Evolutionary conservation across 306 rosid genomes (phyloP), one percentile per base, ranked within the genome.

Genomic region (Quercus ilex): DNA sequence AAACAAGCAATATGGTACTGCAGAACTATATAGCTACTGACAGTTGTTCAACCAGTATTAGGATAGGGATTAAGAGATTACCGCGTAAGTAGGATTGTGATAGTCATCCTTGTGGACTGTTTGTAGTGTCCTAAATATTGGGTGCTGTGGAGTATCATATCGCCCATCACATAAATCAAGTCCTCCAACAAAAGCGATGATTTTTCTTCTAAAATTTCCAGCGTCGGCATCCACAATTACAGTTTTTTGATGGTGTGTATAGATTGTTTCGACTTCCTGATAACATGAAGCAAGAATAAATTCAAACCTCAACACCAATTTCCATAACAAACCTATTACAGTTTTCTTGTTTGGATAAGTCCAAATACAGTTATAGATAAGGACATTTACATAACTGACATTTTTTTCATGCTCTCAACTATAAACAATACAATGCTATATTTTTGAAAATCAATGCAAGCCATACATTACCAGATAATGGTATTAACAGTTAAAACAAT

Each of bases 231-330:
- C 99, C 76, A 93, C 98, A 68, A 93, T 91, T 30, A 95, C 93
- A 38, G 96, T 95, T 88, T 95, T 95, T 89, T 95, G 99, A 89
- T 93, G 99, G 88, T 95, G 99, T 5, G 99, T 93, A 84, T 95
- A 95, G 62, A 95, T 95, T 28, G 99, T 89, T 81, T 78, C 97
- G 41, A 90, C 95, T 89, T 95, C 98, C 99, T 95, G 92, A 79
- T 69, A 79, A 69, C 20, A 79, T 78, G 77, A 80, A 25, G 69
- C 17, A 84, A 64, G 72, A 35, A 85, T 55, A 77, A 78, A 62
- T 53, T 62, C 35, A 71, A 80, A 72, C 19, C 76, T 69, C 3
- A 57, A 71, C 25, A 78, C 23, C 35, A 79, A 75, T 3, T 49
- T 33, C 26, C 6, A 35, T 31, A 35, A 1, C 20, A 33, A 67